These are phyloP conservation scores for Babesia caballi DNA, from an alignment of 169 alveolate species.

Conservation along the genomic window DNA sequence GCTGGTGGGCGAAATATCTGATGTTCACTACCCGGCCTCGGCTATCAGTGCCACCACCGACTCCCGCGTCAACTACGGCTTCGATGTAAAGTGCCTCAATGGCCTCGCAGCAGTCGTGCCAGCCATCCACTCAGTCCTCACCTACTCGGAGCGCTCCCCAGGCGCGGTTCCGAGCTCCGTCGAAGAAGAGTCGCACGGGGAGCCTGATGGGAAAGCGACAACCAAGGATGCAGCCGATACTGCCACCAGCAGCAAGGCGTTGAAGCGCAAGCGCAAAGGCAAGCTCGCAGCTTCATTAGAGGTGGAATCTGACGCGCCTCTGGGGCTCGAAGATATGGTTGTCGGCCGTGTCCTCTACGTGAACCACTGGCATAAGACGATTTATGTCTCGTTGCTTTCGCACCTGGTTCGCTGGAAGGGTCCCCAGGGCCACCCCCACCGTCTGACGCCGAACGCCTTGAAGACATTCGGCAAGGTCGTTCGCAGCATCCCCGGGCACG, in stretches of 20 bases:
- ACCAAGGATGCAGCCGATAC: not conserved
- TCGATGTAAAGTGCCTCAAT: constrained; percentile 45
- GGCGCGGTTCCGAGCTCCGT: not conserved
- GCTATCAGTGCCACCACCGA: not conserved
- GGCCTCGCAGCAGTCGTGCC: constrained; percentile 26
- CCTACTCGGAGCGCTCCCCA: not conserved
- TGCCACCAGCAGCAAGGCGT: not conserved
- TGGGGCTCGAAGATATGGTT: constrained; percentile 31
- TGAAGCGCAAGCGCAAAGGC: not conserved
- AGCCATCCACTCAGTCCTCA: constrained; percentile 37
- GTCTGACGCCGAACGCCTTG: not conserved
- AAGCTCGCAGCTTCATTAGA: not conserved
- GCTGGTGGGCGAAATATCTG: constrained; percentile 43
- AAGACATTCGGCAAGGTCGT: constrained; percentile 42
- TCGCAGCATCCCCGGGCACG: constrained; percentile 41
- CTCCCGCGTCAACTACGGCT: constrained; percentile 19
- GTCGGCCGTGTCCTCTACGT: constrained; percentile 44
- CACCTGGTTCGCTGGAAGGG: constrained; percentile 55
- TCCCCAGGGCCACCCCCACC: constrained; percentile 47
- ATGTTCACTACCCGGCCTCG: constrained; percentile 43
- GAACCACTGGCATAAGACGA: constrained; percentile 32
- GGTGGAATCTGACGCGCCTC: not conserved
- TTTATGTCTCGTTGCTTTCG: constrained; percentile 39
- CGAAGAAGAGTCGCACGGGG: not conserved
- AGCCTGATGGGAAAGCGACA: not conserved